Conservation (phyloP, 208 protist species). For the Phytomonas sp. region DNA sequence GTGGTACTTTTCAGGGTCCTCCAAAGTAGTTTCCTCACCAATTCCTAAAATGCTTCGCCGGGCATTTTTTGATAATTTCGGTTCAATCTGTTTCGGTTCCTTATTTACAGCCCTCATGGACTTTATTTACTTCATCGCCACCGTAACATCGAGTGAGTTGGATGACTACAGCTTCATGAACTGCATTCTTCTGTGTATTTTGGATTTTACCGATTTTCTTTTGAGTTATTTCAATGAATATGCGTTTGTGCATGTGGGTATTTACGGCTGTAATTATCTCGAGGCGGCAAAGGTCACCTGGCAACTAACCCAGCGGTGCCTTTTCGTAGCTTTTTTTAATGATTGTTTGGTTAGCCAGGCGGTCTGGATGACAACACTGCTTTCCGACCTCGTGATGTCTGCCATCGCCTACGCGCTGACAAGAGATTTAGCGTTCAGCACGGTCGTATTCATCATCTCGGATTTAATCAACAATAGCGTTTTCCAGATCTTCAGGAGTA, state of each 20-base stretch:
- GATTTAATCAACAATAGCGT: conserved; percentile 40
- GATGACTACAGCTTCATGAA: conserved; percentile 28
- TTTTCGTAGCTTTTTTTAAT: conserved; percentile 74
- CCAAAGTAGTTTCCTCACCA: conserved; percentile 40
- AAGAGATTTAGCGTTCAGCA: conserved; percentile 14
- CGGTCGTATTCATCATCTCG: conserved; percentile 31
- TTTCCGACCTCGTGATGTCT: conserved; percentile 18
- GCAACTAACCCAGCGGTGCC: conserved; percentile 50
- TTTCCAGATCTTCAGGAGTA: conserved; percentile 40
- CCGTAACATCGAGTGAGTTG: conserved; percentile 14
- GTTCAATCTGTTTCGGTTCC: conserved; percentile 84
- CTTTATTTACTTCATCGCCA: conserved; percentile 42
- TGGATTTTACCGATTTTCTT: conserved; percentile 45
- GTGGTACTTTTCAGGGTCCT: conserved; percentile 81
- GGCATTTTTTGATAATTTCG: conserved; percentile 71
- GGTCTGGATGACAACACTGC: conserved; percentile 26
- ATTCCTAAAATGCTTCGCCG: conserved; percentile 55
- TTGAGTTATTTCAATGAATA: conserved; percentile 86
- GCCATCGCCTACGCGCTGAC: conserved; percentile 20
- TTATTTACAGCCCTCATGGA: conserved; percentile 64
- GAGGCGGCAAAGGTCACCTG: conserved; percentile 62
- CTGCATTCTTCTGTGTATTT: conserved; percentile 43
- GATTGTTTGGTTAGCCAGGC: conserved; percentile 44
- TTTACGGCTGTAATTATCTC: conserved; percentile 85
- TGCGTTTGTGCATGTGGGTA: conserved; percentile 83